phyloP scores from a whole-genome alignment of 805 yeast species.

The Naumovozyma dairenensis region DNA sequence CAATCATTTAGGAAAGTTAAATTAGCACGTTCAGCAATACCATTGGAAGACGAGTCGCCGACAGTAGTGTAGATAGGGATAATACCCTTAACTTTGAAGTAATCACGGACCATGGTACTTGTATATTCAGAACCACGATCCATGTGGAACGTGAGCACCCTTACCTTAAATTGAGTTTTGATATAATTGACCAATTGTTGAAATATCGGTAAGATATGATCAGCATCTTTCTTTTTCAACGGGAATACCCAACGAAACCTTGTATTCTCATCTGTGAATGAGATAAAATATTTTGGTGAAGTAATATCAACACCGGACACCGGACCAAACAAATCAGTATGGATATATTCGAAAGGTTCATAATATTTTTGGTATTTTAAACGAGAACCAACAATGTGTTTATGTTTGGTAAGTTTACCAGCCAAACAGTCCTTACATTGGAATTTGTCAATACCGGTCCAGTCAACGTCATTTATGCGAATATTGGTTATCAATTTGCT shows the following conservation, averaged over 20 bases:
- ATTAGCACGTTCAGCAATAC: slow-evolving; percentile 9
- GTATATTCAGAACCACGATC: slow-evolving; percentile 10
- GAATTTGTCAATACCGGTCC: not conserved
- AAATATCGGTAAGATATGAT: slow-evolving; percentile 1
- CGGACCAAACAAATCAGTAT: slow-evolving; percentile 9
- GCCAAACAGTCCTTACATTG: slow-evolving; percentile 7
- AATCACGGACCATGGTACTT: not conserved
- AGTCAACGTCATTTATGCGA: too few relatives aligned
- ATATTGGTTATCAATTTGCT: too few relatives aligned
- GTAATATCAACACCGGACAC: slow-evolving; percentile 1
- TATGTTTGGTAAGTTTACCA: slow-evolving; percentile 5
- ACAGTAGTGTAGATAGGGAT: slow-evolving; percentile 5
- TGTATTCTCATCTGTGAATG: slow-evolving; percentile 9
- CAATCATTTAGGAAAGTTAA: slow-evolving; percentile 9
- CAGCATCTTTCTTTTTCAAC: slow-evolving; percentile 1
- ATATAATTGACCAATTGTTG: not conserved
- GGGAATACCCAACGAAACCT: slow-evolving; percentile 7
- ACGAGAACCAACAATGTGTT: slow-evolving; percentile 4
- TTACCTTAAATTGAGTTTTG: slow-evolving; percentile 1
- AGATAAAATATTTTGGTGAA: slow-evolving; percentile 6
- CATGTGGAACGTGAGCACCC: slow-evolving; percentile 4
- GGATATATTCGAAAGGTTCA: slow-evolving; percentile 6
- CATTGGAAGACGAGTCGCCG: slow-evolving; percentile 6
- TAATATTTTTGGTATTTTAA: slow-evolving; percentile 3
- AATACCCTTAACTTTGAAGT: slow-evolving; percentile 4